Evolutionary conservation across 2,329 filamentous ascomycete genomes (phyloP).

Genomic region (Penicillium sclerotigenum): DNA sequence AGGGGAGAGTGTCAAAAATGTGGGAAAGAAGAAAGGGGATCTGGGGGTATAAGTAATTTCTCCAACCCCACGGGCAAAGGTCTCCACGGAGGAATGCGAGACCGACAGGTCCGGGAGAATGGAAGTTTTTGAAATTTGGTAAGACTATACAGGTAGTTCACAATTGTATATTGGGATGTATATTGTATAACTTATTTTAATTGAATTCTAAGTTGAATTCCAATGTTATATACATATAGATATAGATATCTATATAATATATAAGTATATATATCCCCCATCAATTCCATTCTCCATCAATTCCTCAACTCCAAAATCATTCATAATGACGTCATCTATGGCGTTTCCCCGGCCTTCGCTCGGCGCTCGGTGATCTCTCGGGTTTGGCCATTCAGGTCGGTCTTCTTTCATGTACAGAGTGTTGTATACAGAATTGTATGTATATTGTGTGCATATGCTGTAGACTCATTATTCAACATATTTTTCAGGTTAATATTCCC

Average conservation of each 20-base stretch:
- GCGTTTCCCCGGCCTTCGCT: neutral
- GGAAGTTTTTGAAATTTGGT: neutral
- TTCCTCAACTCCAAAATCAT: neutral
- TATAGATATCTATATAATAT: too few relatives aligned
- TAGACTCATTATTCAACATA: neutral
- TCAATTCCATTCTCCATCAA: neutral
- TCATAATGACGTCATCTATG: neutral
- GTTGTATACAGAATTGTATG: too few relatives aligned
- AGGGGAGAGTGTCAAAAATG: constrained; percentile 13
- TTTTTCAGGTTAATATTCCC: neutral
- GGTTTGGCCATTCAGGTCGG: too few relatives aligned
- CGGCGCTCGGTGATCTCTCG: neutral
- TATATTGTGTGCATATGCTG: too few relatives aligned
- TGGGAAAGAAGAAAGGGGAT: constrained; percentile 3
- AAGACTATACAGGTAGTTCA: neutral
- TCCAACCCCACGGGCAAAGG: constrained; percentile 16
- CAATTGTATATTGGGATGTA: neutral
- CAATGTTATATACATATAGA: neutral
- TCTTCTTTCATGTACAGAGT: too few relatives aligned
- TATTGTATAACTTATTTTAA: neutral
- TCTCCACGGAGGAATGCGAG: constrained; percentile 8
- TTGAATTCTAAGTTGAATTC: neutral
- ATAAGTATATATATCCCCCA: neutral
- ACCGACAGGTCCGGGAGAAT: constrained; percentile 5
- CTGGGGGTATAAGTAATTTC: constrained; percentile 12